A percentile compares a stretch with the other conserved stretches of the same genome.
Conservation (phyloP, 208 protist genomes). For the Trypanosoma theileri region DNA sequence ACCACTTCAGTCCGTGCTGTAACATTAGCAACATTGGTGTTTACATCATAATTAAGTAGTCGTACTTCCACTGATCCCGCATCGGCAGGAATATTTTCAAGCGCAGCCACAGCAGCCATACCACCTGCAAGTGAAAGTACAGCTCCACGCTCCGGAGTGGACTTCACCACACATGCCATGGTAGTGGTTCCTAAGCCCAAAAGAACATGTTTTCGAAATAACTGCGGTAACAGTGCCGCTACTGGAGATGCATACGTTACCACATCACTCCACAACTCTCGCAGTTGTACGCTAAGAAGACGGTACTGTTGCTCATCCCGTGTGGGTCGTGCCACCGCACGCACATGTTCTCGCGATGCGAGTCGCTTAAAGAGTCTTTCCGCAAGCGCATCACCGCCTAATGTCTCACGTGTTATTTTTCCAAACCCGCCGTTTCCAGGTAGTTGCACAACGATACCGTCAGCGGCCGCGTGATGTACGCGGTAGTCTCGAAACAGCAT, state of each 20-base stretch:
- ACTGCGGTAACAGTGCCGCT: constrained; percentile 42
- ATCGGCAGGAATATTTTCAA: constrained; percentile 42
- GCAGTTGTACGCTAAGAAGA: constrained; percentile 57
- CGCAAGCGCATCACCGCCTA: constrained; percentile 72
- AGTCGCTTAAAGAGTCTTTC: constrained; percentile 67
- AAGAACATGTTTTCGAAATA: constrained; percentile 83
- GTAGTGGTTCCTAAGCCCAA: constrained; percentile 77
- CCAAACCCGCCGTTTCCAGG: constrained; percentile 74
- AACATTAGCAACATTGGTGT: constrained; percentile 64
- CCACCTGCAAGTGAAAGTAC: constrained; percentile 55
- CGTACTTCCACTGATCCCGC: constrained; percentile 61
- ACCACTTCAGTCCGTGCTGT: constrained; percentile 65
- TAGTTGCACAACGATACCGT: constrained; percentile 81
- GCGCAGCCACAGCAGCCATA: constrained; percentile 65
- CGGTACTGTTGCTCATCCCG: constrained; percentile 82
- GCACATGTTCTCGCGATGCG: constrained; percentile 46
- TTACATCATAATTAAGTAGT: constrained; percentile 80
- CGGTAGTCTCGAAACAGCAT: constrained; percentile 65
- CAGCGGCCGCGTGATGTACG: constrained; percentile 72
- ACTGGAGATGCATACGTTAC: constrained; percentile 53
- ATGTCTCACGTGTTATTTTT: constrained; percentile 58
- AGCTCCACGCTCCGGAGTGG: constrained; percentile 47
- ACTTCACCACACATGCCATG: constrained; percentile 52
- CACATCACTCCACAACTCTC: constrained; percentile 58
- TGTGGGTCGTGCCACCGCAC: constrained; percentile 39